Base-by-base conservation (phyloP, 2,329 filamentous ascomycete species). In the Neopestalotiopsis clavispora region DNA sequence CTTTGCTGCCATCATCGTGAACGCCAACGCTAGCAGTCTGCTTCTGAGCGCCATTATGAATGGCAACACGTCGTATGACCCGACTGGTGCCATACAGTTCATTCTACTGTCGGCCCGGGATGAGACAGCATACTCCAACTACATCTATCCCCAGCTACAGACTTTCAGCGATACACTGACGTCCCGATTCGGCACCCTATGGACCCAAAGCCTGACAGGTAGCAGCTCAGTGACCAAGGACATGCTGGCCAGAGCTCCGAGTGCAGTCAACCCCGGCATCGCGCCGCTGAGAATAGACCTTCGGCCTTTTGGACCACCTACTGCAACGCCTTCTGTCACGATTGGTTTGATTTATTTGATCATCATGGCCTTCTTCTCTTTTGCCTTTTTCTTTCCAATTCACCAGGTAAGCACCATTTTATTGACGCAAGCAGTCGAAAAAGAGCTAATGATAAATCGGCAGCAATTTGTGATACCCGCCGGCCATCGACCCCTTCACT, bases 321-420 rank as follows among this genome's bases (percentile, higher is more conserved):
- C 83, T 1, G 80, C 84, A 0, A 87, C 85, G 1, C 90, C 89
- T 0, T 84, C 89, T 1, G 85, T 91, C 2, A 87, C 84, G 1
- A 89, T 91, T 66, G 89, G 89, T 0, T 78, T 91, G 34, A 91
- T 92, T 72, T 91, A 91, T 74, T 80, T 91, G 1, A 91, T 92
- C 73, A 91, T 92, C 73, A 83, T 91, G 56, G 87, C 88, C 0
- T 91, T 91, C 80, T 91, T 91, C 80, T 88, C 85, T 34, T 91
- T 89, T 76, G 83, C 85, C 0, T 91, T 91, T 79, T 89, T 91
- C 73, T 80, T 91, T 59, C 89, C 89, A 0, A 86, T 90, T 14
- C 89, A 92, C 75, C 84, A 84, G 72, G 85, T 79, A 70, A 23
- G 23, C 23, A 23, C 23, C 2, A 23, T 23, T 23, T n/a, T n/a